Evolutionary conservation across 495 filamentous ascomycete genomes (phyloP), one percentile per base, ranked within the genome.

Genomic region (Penicillium desertorum): DNA sequence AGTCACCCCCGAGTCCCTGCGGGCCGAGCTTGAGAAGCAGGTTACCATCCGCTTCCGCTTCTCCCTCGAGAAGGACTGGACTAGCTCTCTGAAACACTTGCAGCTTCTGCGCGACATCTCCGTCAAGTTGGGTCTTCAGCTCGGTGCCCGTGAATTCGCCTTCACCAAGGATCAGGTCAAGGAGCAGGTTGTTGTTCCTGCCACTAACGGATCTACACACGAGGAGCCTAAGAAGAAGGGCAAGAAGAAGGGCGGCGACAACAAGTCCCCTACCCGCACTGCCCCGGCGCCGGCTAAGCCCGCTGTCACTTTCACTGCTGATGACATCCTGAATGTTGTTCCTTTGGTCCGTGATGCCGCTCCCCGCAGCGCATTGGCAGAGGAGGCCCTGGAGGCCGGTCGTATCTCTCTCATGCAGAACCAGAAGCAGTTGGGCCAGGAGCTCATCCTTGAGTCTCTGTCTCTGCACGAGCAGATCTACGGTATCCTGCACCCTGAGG

Each of bases 391-490:
- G 51, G 95, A 98, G 73, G 95, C 91, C 48, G 95, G 94, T 19
- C 88, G 92, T 37, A 92, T 97, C 65, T 96, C 92, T 39, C 86
- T 99, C 65, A 86, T 90, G 71, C 92, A 97, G 69, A 88, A 91
- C 67, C 89, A 98, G 76, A 92, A 92, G 76, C 93, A 96, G 71
- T 82, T 98, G 46, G 95, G 95, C 50, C 93, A 96, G 76, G 94
- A 98, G 70, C 84, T 99, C 49, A 83, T 99, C 37, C 79, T 98
- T 45, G 95, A 99, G 70, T 96, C 92, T 20, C 79, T 99, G 58
- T 96, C 94, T 45, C 81, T 99, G 30, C 91, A 99, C 65, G 95
- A 99, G 76, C 95, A 99, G 73, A 97, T 99, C 66, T 99, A 99
- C 65, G 95, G 95, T 56, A 92, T 97, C 41, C 81, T 99, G 22